These are phyloP conservation scores for Rhodamnia argentea DNA, from an alignment of 345 rosid genomes.

Conservation along the genomic window DNA sequence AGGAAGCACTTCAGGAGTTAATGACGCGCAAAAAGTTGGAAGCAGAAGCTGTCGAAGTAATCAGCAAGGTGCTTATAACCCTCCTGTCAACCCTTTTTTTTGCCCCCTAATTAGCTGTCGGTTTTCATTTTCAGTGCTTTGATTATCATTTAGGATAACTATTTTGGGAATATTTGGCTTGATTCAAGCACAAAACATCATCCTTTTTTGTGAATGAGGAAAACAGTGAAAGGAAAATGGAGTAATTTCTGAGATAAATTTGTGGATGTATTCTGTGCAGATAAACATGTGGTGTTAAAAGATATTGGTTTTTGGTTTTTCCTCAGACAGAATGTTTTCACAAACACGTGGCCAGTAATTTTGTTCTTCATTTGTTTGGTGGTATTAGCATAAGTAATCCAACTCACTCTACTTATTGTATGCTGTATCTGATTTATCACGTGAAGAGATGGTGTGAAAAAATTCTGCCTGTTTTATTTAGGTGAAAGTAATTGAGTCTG, in stretches of 20 bases:
- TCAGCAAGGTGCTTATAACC: slow-evolving; percentile 32
- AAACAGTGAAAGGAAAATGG: neutral
- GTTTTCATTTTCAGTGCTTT: neutral
- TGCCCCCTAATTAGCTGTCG: neutral
- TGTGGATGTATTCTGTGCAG: neutral
- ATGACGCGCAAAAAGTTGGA: slow-evolving; percentile 27
- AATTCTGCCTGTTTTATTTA: slow-evolving; percentile 8
- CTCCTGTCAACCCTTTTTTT: neutral
- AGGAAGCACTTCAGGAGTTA: slow-evolving; percentile 20
- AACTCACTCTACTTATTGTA: neutral
- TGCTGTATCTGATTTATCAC: neutral
- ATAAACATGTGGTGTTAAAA: neutral
- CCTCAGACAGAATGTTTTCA: neutral
- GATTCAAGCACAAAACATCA: neutral
- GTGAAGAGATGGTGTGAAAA: neutral
- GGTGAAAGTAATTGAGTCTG: slow-evolving; percentile 37
- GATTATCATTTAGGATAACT: neutral
- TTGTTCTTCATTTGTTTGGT: neutral
- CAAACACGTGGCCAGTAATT: neutral
- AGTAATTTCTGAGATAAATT: neutral
- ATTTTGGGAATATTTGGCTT: neutral
- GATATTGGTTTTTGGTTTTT: neutral
- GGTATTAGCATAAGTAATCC: neutral
- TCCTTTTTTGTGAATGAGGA: neutral
- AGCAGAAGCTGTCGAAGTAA: slow-evolving; percentile 28